Conservation (phyloP, 495 filamentous ascomycete genomes). For the Penicillium malachiteum region DNA sequence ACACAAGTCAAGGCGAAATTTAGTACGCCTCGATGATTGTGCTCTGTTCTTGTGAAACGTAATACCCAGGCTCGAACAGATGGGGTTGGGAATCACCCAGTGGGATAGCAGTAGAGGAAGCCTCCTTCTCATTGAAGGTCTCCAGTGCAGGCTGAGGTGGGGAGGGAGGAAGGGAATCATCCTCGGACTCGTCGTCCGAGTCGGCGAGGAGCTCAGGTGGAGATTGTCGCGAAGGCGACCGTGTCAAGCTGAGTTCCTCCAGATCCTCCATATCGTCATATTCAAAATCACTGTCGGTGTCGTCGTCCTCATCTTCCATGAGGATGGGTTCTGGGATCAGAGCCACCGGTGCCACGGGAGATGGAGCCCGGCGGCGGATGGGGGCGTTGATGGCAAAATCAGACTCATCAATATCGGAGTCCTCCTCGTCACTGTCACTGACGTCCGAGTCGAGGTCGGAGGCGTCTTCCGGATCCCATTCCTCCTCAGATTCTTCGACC, state of each 20-base stretch:
- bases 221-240: constrained; percentile 68
- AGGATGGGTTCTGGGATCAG: constrained; percentile 39
- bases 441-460: constrained; percentile 53
- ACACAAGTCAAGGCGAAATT: constrained; percentile 8
- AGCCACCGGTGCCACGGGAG: constrained; percentile 35
- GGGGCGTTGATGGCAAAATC: constrained; percentile 38
- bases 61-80: constrained; percentile 63
- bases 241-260: constrained; percentile 66
- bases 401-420: constrained; percentile 52
- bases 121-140: constrained; percentile 68
- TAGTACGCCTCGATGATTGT: constrained; percentile 47
- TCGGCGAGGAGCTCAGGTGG: constrained; percentile 79
- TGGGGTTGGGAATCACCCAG: constrained; percentile 36
- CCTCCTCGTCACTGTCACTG: constrained; percentile 63
- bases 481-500: constrained; percentile 70
- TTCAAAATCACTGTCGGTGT: constrained; percentile 50
- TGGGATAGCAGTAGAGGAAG: constrained; percentile 51
- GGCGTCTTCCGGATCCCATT: constrained; percentile 62
- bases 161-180: constrained; percentile 80
- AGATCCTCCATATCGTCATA: constrained; percentile 68
- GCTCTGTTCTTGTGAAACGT: constrained; percentile 50
- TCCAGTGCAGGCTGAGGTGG: constrained; percentile 66
- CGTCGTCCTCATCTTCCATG: constrained; percentile 52
- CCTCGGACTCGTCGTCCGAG: constrained; percentile 66
- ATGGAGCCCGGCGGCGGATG: constrained; percentile 39